Percentiles rank a stretch among this genome's conserved stretches.
Conservation (phyloP, 2,329 filamentous ascomycete species). For the Aspergillus vadensis region DNA sequence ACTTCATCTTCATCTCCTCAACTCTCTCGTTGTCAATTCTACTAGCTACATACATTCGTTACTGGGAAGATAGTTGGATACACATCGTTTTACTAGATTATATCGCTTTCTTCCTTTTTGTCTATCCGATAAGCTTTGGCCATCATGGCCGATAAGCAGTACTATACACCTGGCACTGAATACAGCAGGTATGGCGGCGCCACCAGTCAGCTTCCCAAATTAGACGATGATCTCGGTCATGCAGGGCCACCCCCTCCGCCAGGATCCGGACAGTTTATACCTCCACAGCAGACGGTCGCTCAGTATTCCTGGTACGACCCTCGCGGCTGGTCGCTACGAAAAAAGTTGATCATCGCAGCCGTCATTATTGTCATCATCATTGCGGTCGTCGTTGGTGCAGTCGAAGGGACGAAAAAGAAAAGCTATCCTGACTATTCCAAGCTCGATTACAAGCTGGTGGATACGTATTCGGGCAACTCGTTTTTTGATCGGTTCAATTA, state of each 20-base stretch:
- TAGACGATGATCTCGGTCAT: constrained; percentile 20
- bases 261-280: constrained; percentile 6
- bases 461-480: constrained; percentile 43
- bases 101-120: too few relatives aligned
- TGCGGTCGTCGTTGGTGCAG: constrained; percentile 51
- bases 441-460: constrained; percentile 44
- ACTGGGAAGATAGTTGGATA: neutral
- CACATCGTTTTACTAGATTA: neutral
- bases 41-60: neutral
- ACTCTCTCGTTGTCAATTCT: neutral
- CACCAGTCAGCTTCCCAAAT: constrained; percentile 22
- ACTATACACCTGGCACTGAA: constrained; percentile 20
- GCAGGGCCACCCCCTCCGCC: constrained; percentile 18
- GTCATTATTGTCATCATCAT: constrained; percentile 47
- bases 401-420: constrained; percentile 39
- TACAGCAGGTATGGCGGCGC: constrained; percentile 25
- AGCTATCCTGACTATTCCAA: constrained; percentile 48
- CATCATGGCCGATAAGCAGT: neutral
- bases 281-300: constrained; percentile 6
- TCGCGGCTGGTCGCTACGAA: constrained; percentile 56
- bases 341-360: constrained; percentile 50
- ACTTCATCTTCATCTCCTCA: neutral
- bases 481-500: constrained; percentile 53
- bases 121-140: neutral
- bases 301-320: constrained; percentile 50